Base-by-base conservation (phyloP, 2,329 filamentous ascomycete species). In the Fusarium abutilonis region DNA sequence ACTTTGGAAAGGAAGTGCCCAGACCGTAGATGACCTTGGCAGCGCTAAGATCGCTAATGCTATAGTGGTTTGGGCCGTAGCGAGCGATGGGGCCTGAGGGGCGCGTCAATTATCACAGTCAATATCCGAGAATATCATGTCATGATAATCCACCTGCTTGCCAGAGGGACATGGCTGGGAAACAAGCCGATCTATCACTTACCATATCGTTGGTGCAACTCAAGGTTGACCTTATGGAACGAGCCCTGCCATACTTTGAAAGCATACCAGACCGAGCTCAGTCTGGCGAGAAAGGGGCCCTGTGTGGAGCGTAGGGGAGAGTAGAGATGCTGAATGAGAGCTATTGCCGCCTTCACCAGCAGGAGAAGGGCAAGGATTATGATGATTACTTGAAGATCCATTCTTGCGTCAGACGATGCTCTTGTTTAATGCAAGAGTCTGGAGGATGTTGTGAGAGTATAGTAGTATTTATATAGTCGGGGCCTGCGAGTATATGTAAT, bases 1-100 rank as follows among this genome's bases (percentile, higher is more conserved):
- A 65, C 4, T 65, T 65, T 6, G 62, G 42, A 9, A 65, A 65
- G 7, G 48, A 35, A 3, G 28, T 36, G 2, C 57, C 48, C 6
- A 48, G 49, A 0, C 62, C 53, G 13, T 65, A 65, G 29, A 65
- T 66, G 7, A 23, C 35, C 14, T 63, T 65, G 5, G 41, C 26
- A 3, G 62, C 62, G 6, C 66, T 41, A 0, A 35, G 57, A 0
- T 65, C 36, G 3, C 45, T 45, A 32, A 66, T 36, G 2, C 39
- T 59, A 19, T 55, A 66, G 4, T 57, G 52, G 0, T 59, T 63
- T 0, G 62, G 62, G 0, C 52, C 57, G 11, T 59, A 57, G 5
- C 52, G 45, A 8, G 63, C 35, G 9, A 63, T 28, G 0, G 26
- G 6, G 3, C 62, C 61, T 62, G 1, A 1, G 1, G 3, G 1